Evolutionary conservation across 495 filamentous ascomycete species (phyloP), one percentile per base, ranked within the genome.

Genomic region (Cenococcum geophilum): DNA sequence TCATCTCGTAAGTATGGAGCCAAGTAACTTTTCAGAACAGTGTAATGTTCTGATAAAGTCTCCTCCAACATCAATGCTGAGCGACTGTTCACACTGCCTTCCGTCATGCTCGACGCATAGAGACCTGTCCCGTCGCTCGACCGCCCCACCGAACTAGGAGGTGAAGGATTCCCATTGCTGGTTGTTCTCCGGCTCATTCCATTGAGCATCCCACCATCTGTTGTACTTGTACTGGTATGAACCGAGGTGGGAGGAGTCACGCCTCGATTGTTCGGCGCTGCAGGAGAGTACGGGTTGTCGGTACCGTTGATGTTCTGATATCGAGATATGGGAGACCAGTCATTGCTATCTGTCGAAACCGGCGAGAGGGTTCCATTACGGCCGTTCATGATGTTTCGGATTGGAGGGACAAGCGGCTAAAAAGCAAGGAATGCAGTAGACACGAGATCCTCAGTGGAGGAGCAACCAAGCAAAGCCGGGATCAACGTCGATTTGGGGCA

Each of bases 61-160:
- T 88, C 87, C 69, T 90, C 87, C 73, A 83, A 76, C 63, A 79
- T 74, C 50, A 80, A 72, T 25, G 78, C 76, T 54, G 82, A 80
- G 55, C 71, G 58, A 62, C 61, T 64, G 40, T 59, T 55, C 21
- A 55, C 51, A 62, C 62, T 65, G 16, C 65, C 80, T 74, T 64
- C 65, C 12, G 58, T 79, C 76, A 71, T 85, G 68, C 81, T 84
- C 45, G 85, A 77, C 2, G 84, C 76, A 61, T 87, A 89, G 23
- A 85, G 68, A 10, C 78, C 82, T 10, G 87, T 88, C 20, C 88
- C 90, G 69, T 82, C 77, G 57, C 85, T 87, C 43, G 90, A 95
- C 61, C 92, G 81, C 57, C 89, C 88, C 66, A 96, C 81, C 12
- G 92, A 96, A 67, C 80, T 84, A 32, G 92, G 92, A 21, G 92